Evolutionary conservation across 208 protist genomes (phyloP), one percentile per base, ranked within the genome.

Genomic region (Angomonas ambiguus): DNA sequence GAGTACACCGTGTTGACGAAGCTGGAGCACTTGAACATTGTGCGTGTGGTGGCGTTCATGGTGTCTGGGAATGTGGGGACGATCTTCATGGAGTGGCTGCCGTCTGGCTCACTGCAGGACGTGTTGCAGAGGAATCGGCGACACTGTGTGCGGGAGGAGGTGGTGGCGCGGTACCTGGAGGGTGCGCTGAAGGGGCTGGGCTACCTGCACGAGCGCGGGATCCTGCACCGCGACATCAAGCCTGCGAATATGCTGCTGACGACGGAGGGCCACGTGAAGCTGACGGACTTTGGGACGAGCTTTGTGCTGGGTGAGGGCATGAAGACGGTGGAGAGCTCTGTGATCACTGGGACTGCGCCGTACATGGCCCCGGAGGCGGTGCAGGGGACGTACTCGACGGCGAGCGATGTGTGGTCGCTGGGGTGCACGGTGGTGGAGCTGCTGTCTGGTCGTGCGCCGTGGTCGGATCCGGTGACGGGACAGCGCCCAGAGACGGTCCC

Each of bases 171-270:
- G 28, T 93, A 91, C 65, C 67, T 70, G 42, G 67, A 67, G 41
- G 79, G 89, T 48, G 73, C 75, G 42, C 68, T 92, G 20, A 28
- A 38, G 2, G 85, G 83, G 1, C 76, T 95, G 0, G 64, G 56
- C 32, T 91, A 81, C 68, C 67, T 92, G 41, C 89, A 93, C 77
- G 49, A 61, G 2, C 49, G 74, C 67, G 83, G 83, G 60, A 72
- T 96, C 38, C 64, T 88, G 35, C 91, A 96, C 73, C 75, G 88
- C 45, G 91, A 96, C 64, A 72, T 96, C 33, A 94, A 96, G 69
- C 85, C 85, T 22, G 82, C 41, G 33, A 96, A 96, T 71, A 85
- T 94, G 80, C 76, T 96, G 41, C 78, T 94, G 25, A 76, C 67
- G 35, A 65, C 65, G 13, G 83, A 96, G 49, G 74, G 87, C 42